Percentiles rank a stretch among this genome's conserved stretches.
Conservation (phyloP, 2,329 filamentous ascomycete species). For the Xylaria sp. region DNA sequence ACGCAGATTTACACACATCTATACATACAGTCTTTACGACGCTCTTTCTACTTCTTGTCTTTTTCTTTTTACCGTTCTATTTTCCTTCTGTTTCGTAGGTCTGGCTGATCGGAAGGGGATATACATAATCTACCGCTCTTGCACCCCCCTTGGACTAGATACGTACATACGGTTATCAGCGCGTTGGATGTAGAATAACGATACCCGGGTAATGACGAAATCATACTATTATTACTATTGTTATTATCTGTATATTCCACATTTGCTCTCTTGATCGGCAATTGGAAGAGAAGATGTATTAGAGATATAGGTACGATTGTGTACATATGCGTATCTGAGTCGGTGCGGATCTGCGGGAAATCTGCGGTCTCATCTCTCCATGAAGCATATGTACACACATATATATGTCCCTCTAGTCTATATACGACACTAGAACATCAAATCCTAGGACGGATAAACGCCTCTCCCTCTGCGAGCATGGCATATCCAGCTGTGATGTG, state of each 20-base stretch:
- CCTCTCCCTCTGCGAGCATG: not conserved
- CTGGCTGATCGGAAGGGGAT: conserved; percentile 10
- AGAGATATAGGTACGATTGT: conserved; percentile 7
- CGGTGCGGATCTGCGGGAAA: not conserved
- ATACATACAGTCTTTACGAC: conserved; percentile 19
- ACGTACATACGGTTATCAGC: conserved; percentile 12
- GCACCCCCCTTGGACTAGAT: not conserved
- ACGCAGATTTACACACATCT: not conserved
- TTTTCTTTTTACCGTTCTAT: not conserved
- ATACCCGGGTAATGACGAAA: conserved; percentile 32
- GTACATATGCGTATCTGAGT: not conserved
- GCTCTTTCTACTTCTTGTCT: not conserved
- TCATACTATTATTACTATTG: conserved; percentile 4
- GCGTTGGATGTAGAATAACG: conserved; percentile 25
- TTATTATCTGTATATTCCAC: conserved; percentile 1
- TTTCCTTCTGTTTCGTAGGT: conserved; percentile 7
- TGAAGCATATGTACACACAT: not conserved
- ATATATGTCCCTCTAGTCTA: not conserved
- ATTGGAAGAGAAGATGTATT: conserved; percentile 20
- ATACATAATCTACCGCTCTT: not conserved
- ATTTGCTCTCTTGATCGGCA: conserved; percentile 13
- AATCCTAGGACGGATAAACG: not conserved
- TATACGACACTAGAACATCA: not conserved
- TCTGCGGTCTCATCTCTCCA: not conserved
- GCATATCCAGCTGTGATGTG: too few relatives aligned